Evolutionary conservation across 1,284 basidiomycete genomes (phyloP).

Genomic region (Boletus smithii): DNA sequence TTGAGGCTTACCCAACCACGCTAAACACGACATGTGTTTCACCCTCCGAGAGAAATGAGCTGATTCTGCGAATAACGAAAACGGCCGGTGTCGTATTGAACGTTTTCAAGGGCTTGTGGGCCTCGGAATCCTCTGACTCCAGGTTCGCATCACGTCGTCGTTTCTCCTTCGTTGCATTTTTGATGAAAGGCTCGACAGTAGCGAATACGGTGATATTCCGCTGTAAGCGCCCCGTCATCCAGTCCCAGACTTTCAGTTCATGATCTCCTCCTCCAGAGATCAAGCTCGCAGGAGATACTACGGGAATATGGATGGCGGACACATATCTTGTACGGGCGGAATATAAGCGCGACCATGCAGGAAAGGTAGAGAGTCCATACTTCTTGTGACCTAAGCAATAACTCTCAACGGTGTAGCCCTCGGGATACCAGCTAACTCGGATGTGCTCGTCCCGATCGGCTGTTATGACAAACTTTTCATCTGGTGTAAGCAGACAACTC

Average conservation of each 20-base stretch:
- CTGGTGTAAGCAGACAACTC: slow-evolving; percentile 59
- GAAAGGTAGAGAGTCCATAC: slow-evolving; percentile 42
- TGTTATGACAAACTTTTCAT: slow-evolving; percentile 76
- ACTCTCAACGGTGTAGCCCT: slow-evolving; percentile 78
- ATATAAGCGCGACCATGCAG: slow-evolving; percentile 4
- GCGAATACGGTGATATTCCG: slow-evolving; percentile 55
- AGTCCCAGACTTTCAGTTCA: slow-evolving; percentile 76
- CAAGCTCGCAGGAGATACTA: slow-evolving; percentile 47
- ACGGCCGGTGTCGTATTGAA: slow-evolving; percentile 46
- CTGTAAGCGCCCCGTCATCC: slow-evolving; percentile 58
- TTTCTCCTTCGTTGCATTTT: slow-evolving; percentile 37
- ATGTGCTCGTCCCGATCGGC: slow-evolving; percentile 93
- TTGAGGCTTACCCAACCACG: slow-evolving; percentile 57
- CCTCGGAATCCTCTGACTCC: slow-evolving; percentile 8
- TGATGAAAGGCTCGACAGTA: slow-evolving; percentile 59
- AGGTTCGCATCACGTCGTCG: slow-evolving; percentile 14
- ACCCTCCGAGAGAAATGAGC: slow-evolving; percentile 25
- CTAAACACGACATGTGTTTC: slow-evolving; percentile 56
- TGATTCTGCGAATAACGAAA: slow-evolving; percentile 28
- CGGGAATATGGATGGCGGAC: slow-evolving; percentile 72
- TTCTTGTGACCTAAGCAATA: slow-evolving; percentile 83
- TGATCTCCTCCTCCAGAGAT: slow-evolving; percentile 88
- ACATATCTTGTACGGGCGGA: slow-evolving; percentile 58
- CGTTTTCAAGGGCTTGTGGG: not conserved
- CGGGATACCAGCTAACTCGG: slow-evolving; percentile 84